phyloP scores from a whole-genome alignment of 2,329 filamentous ascomycete species.

The Colletotrichum sp. region DNA sequence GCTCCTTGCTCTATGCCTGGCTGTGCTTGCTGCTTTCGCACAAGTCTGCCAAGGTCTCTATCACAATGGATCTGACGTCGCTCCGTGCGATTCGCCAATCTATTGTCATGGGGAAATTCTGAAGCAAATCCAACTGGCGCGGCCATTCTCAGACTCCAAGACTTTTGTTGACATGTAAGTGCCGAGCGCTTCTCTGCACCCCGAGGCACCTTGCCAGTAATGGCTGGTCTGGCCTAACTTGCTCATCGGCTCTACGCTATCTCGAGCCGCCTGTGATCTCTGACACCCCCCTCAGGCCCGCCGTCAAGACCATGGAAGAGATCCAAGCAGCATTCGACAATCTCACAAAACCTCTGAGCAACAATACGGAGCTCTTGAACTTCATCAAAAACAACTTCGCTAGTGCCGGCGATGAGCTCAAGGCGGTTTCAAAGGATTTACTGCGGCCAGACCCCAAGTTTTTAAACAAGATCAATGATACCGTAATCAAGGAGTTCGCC shows the following conservation, averaged over 20 bases:
- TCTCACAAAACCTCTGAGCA: slow-evolving; percentile 64
- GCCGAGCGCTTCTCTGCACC: not conserved
- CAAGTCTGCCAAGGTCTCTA: slow-evolving; percentile 52
- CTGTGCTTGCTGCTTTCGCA: slow-evolving; percentile 13
- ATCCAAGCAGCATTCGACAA: slow-evolving; percentile 66
- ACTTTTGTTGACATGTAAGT: slow-evolving; percentile 73
- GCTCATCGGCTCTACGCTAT: not conserved
- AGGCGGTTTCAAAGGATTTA: slow-evolving; percentile 53
- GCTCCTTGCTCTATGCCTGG: not conserved
- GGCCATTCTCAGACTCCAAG: slow-evolving; percentile 71
- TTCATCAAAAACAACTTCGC: slow-evolving; percentile 71
- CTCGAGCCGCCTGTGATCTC: not conserved
- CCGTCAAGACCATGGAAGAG: slow-evolving; percentile 61
- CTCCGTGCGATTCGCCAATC: slow-evolving; percentile 70
- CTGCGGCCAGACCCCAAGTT: slow-evolving; percentile 64
- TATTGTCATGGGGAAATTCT: slow-evolving; percentile 72
- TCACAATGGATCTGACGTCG: slow-evolving; percentile 63
- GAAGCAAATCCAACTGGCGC: slow-evolving; percentile 65
- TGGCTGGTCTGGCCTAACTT: not conserved
- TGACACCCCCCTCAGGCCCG: slow-evolving; percentile 52
- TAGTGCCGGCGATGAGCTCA: slow-evolving; percentile 66
- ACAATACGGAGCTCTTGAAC: slow-evolving; percentile 65
- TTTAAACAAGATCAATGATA: slow-evolving; percentile 60
- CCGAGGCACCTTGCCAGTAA: not conserved
- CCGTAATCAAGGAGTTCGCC: slow-evolving; percentile 64